phyloP scores from a whole-genome alignment of 805 yeast species.

The Cyberlindnera euphorbiiphila region DNA sequence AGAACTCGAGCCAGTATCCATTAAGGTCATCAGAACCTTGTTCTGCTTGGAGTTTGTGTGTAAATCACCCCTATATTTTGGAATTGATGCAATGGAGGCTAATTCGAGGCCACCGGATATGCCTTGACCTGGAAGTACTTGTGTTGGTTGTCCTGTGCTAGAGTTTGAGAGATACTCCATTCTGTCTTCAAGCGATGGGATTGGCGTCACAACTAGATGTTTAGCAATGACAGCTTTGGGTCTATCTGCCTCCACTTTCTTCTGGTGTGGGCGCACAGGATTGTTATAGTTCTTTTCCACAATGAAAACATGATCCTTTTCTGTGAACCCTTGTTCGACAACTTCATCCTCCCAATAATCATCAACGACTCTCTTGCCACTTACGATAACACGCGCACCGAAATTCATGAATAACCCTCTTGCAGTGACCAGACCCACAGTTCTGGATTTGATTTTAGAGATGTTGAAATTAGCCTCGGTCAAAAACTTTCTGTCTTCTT shows the following conservation, averaged over 20 bases:
- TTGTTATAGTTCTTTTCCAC: conserved; percentile 16
- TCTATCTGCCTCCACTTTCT: conserved; percentile 6
- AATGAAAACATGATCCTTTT: conserved; percentile 41
- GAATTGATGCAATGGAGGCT: conserved; percentile 22
- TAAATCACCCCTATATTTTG: conserved; percentile 22
- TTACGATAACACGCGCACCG: conserved; percentile 45
- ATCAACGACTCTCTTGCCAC: conserved; percentile 47
- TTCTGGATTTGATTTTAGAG: conserved; percentile 21
- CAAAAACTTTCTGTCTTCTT: conserved; percentile 36
- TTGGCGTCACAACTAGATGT: conserved; percentile 12
- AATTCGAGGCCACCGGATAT: conserved; percentile 28
- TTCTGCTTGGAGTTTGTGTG: conserved; percentile 8
- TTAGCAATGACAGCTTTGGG: neutral
- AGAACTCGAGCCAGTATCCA: conserved; percentile 8
- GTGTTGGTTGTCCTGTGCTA: conserved; percentile 22
- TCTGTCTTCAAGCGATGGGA: conserved; percentile 27
- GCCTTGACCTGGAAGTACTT: conserved; percentile 30
- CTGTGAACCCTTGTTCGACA: conserved; percentile 39
- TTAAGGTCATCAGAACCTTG: conserved; percentile 14
- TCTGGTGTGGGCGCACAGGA: conserved; percentile 11
- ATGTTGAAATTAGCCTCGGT: conserved; percentile 27
- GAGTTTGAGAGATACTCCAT: conserved; percentile 21
- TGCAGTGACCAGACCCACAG: conserved; percentile 32
- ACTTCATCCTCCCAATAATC: conserved; percentile 53
- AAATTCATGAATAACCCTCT: conserved; percentile 43